Evolutionary conservation across 208 protist genomes (phyloP), one percentile per base, ranked within the genome.

Genomic region (Phytomonas francai): DNA sequence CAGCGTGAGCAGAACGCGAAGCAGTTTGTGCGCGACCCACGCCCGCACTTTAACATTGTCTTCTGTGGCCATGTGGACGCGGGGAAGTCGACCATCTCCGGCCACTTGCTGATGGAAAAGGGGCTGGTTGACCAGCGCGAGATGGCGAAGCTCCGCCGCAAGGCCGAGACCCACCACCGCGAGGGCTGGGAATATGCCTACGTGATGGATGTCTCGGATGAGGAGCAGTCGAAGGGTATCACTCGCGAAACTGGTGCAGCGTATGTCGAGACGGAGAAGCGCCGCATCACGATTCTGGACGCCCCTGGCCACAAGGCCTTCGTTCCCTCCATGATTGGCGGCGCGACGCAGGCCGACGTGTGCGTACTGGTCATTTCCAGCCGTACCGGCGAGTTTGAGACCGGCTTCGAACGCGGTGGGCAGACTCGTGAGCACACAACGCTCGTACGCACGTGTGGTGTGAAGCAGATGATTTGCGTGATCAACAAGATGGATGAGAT

Each of bases 401-500:
- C 98, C 14, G 99, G 99, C 36, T 99, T 99, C 72, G 98, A 99
- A 59, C 92, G 90, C 59, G 98, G 97, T 65, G 99, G 99, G 29
- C 98, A 99, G 89, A 99, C 98, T 3, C 89, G 98, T 36, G 99
- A 99, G 87, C 98, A 99, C 84, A 97, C 97, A 12, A 94, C 99
- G 79, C 88, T 99, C 7, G 97, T 98, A 39, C 99, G 99, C 73
- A 99, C 98, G 32, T 93, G 97, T 67, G 98, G 98, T 59, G 94
- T 99, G 51, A 91, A 94, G 60, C 87, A 98, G 65, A 91, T 99
- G 69, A 91, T 99, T 36, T 97, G 99, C 42, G 92, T 96, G 22
- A 93, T 99, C 68, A 99, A 99, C 92, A 99, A 99, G 85, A 99
- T 99, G 98, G 99, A 99, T 83, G 98, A 99, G 72, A 97, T 99